Evolutionary conservation across 139 green algal species (phyloP), one percentile per base, ranked within the genome.

Genomic region (Haematococcus lacustris): DNA sequence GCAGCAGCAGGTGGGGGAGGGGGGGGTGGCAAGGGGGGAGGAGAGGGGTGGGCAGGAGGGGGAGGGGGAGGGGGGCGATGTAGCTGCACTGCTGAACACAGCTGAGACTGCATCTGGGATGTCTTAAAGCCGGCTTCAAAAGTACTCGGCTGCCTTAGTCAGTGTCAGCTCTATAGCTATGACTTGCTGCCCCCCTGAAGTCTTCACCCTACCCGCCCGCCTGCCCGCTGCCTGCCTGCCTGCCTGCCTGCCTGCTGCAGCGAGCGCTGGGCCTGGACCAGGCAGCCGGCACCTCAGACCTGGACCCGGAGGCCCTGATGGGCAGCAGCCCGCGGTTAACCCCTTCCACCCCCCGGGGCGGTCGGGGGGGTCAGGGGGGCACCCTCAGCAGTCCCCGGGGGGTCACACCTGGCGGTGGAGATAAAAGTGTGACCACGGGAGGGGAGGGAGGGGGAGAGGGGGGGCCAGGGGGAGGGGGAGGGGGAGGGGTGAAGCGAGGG

Each of bases 1-100:
- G 63, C 62, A 75, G 60, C 67, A 62, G 71, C 82, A 88, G 82
- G 82, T 43, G 66, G 80, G 32, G 75, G 70, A 51, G 68, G 68
- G 71, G 65, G 68, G 5, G 71, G 32, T 41, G 62, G 32, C 5
- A 51, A 25, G 26, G 64, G 41, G 40, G 60, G 1, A 43, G 70
- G 50, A 39, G 32, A 28, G 32, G 70, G 4, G 38, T 1, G 0
- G 62, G 57, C 3, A 35, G 61, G 21, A 67, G 62, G 37, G 51
- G 51, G n/a, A 65, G 53, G 66, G 43, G 41, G 34, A 62, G 47
- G 3, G 34, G 51, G 30, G 66, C 41, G n/a, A 66, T 28, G 34
- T 37, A 38, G 30, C 1, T 25, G 61, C 37, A 66, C 35, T 68
- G 68, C 50, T 64, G 73, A 5, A n/a, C n/a, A n/a, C n/a, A n/a